Evolutionary conservation across 2,329 filamentous ascomycete genomes (phyloP).

Genomic region (Coleophoma cylindrospora): DNA sequence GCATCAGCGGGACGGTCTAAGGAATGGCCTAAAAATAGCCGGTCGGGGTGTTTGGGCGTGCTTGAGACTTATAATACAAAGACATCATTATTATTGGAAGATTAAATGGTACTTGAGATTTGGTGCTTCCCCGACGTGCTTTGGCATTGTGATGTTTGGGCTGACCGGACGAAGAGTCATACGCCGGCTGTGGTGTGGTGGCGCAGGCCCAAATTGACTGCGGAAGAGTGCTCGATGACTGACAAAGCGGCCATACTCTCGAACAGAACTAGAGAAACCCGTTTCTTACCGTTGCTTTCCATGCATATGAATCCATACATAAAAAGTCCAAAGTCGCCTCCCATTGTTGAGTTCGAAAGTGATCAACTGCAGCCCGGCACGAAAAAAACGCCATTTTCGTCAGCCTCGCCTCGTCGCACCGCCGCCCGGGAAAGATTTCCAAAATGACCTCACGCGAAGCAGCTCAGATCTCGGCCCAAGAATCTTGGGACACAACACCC

Average conservation of each 20-base stretch:
- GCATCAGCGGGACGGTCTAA: slow-evolving; percentile 72
- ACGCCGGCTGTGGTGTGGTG: background rate
- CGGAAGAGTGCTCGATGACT: background rate
- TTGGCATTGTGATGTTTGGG: too few relatives aligned
- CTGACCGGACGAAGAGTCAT: background rate
- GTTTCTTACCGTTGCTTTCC: too few relatives aligned
- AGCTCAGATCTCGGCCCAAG: background rate
- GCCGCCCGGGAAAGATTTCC: background rate
- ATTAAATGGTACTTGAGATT: too few relatives aligned
- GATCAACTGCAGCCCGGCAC: background rate
- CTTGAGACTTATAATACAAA: too few relatives aligned
- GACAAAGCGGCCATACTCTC: background rate
- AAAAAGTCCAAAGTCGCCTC: background rate
- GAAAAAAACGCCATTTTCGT: background rate
- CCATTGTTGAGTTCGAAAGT: background rate
- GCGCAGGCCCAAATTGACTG: background rate
- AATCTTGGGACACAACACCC: background rate
- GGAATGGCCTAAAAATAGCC: background rate
- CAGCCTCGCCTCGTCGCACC: background rate
- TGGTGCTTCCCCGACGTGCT: too few relatives aligned
- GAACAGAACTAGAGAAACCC: too few relatives aligned
- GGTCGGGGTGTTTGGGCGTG: background rate
- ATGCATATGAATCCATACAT: background rate
- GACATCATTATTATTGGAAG: too few relatives aligned
- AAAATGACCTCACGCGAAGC: background rate